Conservation (phyloP, 2,329 filamentous ascomycete genomes). For the Sporothrix mexicana region DNA sequence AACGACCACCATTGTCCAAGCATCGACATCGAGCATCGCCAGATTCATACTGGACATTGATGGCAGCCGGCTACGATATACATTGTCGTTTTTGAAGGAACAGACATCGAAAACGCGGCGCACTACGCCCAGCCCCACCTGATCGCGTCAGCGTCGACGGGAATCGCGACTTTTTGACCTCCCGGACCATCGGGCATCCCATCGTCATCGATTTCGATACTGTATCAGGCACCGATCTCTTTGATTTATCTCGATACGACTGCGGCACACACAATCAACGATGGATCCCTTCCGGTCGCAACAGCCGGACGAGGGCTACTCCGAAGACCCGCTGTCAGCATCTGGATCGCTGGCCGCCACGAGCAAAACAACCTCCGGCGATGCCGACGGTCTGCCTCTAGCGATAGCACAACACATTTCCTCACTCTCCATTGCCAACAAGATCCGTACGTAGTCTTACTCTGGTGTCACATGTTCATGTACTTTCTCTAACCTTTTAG, state of each 20-base stretch:
- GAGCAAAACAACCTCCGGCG: conserved; percentile 40
- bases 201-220: neutral
- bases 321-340: conserved; percentile 69
- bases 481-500: conserved; percentile 51
- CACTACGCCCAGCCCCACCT: neutral
- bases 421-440: conserved; percentile 48
- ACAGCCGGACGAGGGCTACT: conserved; percentile 84
- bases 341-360: conserved; percentile 44
- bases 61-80: neutral
- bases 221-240: too few relatives aligned
- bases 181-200: neutral
- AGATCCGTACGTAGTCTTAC: conserved; percentile 32
- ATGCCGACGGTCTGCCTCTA: conserved; percentile 43
- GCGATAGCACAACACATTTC: conserved; percentile 59
- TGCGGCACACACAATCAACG: neutral
- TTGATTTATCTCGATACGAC: too few relatives aligned
- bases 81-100: too few relatives aligned
- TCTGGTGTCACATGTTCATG: neutral
- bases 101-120: too few relatives aligned
- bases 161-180: neutral
- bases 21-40: neutral
- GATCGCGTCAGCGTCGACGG: neutral
- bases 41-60: neutral
- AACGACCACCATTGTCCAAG: neutral
- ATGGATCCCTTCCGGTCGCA: conserved; percentile 44